These are phyloP conservation scores for Clavispora santaluciae DNA, from an alignment of 805 yeast genomes.

Conservation along the genomic window DNA sequence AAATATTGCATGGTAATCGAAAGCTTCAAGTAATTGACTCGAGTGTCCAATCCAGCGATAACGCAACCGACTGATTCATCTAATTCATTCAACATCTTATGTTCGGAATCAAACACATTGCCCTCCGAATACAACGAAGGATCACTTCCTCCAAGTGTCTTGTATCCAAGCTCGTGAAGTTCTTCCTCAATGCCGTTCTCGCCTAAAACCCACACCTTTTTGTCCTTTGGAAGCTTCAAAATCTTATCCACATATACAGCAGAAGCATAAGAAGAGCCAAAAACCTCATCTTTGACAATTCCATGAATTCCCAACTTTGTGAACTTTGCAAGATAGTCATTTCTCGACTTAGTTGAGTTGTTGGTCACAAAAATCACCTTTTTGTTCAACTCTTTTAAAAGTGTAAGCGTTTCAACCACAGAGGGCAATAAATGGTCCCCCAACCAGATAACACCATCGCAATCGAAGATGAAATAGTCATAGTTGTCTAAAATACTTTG, in stretches of 20 bases:
- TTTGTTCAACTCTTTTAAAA: constrained; percentile 54
- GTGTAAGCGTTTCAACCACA: constrained; percentile 67
- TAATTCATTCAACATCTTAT: constrained; percentile 48
- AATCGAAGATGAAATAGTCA: constrained; percentile 89
- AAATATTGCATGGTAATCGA: constrained; percentile 81
- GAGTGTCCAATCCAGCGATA: constrained; percentile 77
- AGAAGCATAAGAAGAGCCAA: constrained; percentile 88
- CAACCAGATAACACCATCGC: constrained; percentile 96
- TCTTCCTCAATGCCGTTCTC: constrained; percentile 84
- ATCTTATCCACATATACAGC: constrained; percentile 82
- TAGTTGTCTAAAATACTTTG: constrained; percentile 54
- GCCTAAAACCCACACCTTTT: constrained; percentile 87
- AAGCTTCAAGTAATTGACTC: constrained; percentile 74
- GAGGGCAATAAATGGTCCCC: constrained; percentile 79
- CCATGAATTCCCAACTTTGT: constrained; percentile 49
- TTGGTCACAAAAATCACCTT: constrained; percentile 87
- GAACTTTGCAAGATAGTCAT: constrained; percentile 72
- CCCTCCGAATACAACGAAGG: constrained; percentile 44
- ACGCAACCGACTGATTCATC: constrained; percentile 84
- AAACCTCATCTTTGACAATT: constrained; percentile 60
- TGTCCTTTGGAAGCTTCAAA: constrained; percentile 63
- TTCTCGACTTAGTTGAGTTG: constrained; percentile 88
- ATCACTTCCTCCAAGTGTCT: constrained; percentile 80
- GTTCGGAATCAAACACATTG: constrained; percentile 51
- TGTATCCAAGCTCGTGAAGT: constrained; percentile 66